Evolutionary conservation across 2,329 filamentous ascomycete genomes (phyloP), one percentile per base, ranked within the genome.

Genomic region (Neoscytalidium dimidiatum): DNA sequence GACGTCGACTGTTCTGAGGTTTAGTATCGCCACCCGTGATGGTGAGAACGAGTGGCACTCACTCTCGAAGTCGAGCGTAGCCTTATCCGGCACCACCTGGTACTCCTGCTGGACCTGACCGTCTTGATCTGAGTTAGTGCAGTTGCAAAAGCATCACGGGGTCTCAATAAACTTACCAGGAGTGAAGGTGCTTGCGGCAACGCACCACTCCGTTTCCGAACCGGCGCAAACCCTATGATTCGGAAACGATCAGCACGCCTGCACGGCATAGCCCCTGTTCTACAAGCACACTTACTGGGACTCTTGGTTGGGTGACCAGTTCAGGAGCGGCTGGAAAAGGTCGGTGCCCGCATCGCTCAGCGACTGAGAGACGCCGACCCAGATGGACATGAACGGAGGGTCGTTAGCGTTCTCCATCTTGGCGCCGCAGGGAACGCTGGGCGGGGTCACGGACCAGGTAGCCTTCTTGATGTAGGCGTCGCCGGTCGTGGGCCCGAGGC

Each of bases 401-500:
- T 58, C 56, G 23, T 13, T 43, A 19, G 28, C 29, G 14, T 63
- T 19, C 28, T 46, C 28, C 19, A 33, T 61, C 1, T 44, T 35
- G 23, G 26, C 52, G 9, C 38, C 52, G 17, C 43, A 43, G 0
- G 65, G 65, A 2, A 21, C 11, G 3, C 23, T 31, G 2, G 65
- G 61, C 9, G 46, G 61, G 26, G 43, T 17, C 14, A 66, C 41
- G 2, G 52, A 60, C 44, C 56, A 66, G 8, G 65, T 66, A 1
- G 65, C 65, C 33, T 64, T 64, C 33, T 52, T 64, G 43, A 66
- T 66, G 52, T 51, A 35, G 52, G 19, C 21, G 9, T 53, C 44
- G 31, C 43, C 56, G n/a, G 29, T 60, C 0, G 52, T 35, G 7
- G 65, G 65, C 6, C 65, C 65, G 3, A 61, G 13, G 31, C 46